Evolutionary conservation across 805 yeast genomes (phyloP), one percentile per base, ranked within the genome.

Genomic region (Myxozyma melibiosi): DNA sequence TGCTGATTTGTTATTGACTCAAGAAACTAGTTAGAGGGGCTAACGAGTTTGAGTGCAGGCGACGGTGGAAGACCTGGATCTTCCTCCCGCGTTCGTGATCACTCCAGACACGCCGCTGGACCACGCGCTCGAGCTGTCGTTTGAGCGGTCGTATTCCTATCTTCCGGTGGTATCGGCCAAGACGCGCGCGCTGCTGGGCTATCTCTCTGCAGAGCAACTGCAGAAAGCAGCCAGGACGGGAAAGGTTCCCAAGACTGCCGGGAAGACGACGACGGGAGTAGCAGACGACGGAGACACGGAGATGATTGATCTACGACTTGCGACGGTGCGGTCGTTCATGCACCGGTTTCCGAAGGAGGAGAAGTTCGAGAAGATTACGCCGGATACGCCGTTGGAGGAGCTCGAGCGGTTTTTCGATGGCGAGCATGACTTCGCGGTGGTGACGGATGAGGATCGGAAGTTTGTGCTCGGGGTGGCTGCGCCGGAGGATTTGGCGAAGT

Each of bases 381-480:
- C 85, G 0, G 70, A 74, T 59, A 78, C 83, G 2, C 80, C 84
- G 11, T 72, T 82, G 61, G 85, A 82, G 64, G 75, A 76, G 1
- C 75, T 82, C 61, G 82, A 81, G 20, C 65, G 60, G 34, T 82
- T 82, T 62, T 81, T 82, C 67, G 56, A 37, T 6, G 55, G 68
- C 20, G 83, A 81, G 16, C 72, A 76, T 58, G 80, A 75, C 61
- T 80, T 82, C 65, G 85, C 85, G 3, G 81, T 81, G n/a, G 48
- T 82, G 47, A 81, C 85, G 42, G 83, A 81, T 60, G 76, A 69
- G 25, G 76, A 76, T 45, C 78, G 82, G 4, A 74, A 74, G 61
- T 77, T 81, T 66, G 84, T 82, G 9, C 75, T 82, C 52, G 86
- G 84, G 4, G 84, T 82, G 16, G 85, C 83, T 28, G 80, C 83